Evolutionary conservation across 345 rosid genomes (phyloP).

Genomic region (Salix exigua): DNA sequence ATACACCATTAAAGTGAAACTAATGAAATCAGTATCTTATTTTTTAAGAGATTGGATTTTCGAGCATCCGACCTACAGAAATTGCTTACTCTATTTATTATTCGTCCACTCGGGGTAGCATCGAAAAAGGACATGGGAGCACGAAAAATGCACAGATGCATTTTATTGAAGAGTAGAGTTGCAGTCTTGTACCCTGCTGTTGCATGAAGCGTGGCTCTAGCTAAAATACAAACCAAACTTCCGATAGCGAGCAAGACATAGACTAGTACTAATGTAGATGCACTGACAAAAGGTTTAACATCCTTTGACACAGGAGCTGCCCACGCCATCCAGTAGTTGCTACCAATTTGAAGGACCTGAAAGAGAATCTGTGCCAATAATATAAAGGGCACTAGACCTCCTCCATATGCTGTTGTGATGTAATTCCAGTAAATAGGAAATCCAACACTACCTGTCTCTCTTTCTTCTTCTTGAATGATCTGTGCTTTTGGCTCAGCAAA

Average conservation of each 20-base stretch:
- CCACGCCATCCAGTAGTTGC: constrained; percentile 92
- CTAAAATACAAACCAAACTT: constrained; percentile 57
- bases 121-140: constrained; percentile 85
- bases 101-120: constrained; percentile 78
- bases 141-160: constrained; percentile 63
- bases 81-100: constrained; percentile 54
- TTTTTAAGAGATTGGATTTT: not conserved
- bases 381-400: constrained; percentile 68
- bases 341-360: constrained; percentile 68
- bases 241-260: constrained; percentile 52
- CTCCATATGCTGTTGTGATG: constrained; percentile 61
- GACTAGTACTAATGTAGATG: constrained; percentile 45
- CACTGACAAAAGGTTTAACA: constrained; percentile 45
- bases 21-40: no score
- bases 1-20: not conserved
- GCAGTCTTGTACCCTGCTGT: constrained; percentile 68
- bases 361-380: constrained; percentile 57
- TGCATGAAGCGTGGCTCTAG: constrained; percentile 48
- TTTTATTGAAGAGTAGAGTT: constrained; percentile 57
- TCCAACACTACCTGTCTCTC: constrained; percentile 74
- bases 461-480: constrained; percentile 75
- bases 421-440: constrained; percentile 61
- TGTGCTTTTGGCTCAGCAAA: constrained; percentile 44
- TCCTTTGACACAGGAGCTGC: constrained; percentile 62
- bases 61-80: not conserved